These are phyloP conservation scores for Hypoxylon sp. DNA, from an alignment of 2,329 filamentous ascomycete genomes.

Conservation along the genomic window DNA sequence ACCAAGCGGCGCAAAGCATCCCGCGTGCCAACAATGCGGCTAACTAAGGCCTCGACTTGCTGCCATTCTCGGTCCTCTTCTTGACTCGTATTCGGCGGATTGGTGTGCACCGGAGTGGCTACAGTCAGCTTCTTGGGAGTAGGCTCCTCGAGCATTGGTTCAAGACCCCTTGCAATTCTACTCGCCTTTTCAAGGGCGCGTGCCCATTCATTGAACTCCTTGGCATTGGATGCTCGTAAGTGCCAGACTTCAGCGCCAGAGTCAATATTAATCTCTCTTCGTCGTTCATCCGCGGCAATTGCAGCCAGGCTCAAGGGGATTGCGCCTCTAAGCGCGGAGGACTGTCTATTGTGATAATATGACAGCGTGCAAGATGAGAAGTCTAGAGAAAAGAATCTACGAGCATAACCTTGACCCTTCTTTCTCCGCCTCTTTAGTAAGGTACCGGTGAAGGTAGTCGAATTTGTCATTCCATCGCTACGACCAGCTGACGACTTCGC, in stretches of 20 bases:
- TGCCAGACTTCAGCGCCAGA: constrained; percentile 99
- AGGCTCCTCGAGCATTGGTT: constrained; percentile 55
- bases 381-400: constrained; percentile 95
- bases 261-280: constrained; percentile 94
- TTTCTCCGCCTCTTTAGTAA: constrained; percentile 93
- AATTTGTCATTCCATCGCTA: constrained; percentile 63
- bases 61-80: constrained; percentile 88
- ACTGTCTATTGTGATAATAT: constrained; percentile 96
- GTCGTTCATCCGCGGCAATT: constrained; percentile 88
- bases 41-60: constrained; percentile 87
- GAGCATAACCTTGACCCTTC: constrained; percentile 92
- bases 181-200: constrained; percentile 87
- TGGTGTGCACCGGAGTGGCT: constrained; percentile 51
- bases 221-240: constrained; percentile 83
- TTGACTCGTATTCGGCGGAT: constrained; percentile 56
- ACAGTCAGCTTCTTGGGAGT: constrained; percentile 47
- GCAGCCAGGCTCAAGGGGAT: constrained; percentile 93
- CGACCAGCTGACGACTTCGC: constrained; percentile 67
- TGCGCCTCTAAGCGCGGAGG: constrained; percentile 90
- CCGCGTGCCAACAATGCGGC: constrained; percentile 86
- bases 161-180: constrained; percentile 71
- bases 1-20: constrained; percentile 90
- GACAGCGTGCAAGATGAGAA: constrained; percentile 94
- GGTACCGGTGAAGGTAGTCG: constrained; percentile 79
- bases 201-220: constrained; percentile 91